Conservation (phyloP, 176 grass and related monocot species). For the Zizania latifolia region DNA sequence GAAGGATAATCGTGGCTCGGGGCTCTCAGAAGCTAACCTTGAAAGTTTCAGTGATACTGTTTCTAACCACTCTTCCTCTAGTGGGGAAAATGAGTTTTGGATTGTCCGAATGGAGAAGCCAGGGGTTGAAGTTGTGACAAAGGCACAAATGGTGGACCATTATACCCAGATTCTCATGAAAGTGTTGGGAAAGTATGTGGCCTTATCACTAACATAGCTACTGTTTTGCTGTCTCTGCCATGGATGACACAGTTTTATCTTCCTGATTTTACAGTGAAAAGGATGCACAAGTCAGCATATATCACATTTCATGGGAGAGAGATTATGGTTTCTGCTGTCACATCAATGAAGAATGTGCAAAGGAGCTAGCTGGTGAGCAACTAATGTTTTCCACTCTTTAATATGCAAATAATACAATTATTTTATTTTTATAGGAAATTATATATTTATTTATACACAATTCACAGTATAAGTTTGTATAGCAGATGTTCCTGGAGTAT, state of each 20-base stretch:
- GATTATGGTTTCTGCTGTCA: conserved; percentile 91
- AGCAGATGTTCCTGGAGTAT: conserved; percentile 66
- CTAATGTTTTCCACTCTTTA: background rate
- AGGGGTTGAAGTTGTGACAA: conserved; percentile 74
- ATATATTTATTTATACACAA: background rate
- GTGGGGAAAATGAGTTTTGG: conserved; percentile 59
- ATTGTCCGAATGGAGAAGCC: conserved; percentile 76
- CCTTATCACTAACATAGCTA: background rate
- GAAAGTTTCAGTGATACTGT: conserved; percentile 20
- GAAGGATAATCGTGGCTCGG: conserved; percentile 12
- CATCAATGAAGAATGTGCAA: conserved; percentile 57
- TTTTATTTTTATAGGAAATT: background rate
- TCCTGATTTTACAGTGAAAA: conserved; percentile 56
- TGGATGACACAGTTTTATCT: background rate
- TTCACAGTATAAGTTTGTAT: conserved; percentile 19
- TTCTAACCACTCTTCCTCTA: conserved; percentile 30
- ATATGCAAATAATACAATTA: background rate
- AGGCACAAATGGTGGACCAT: conserved; percentile 80
- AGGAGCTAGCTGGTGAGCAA: conserved; percentile 61
- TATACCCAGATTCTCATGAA: conserved; percentile 67
- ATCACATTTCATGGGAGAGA: conserved; percentile 71
- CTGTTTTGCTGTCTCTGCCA: background rate
- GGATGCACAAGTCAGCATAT: conserved; percentile 91
- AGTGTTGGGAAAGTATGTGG: conserved; percentile 78
- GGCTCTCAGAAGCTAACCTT: conserved; percentile 17